phyloP scores from a whole-genome alignment of 805 yeast genomes.

The Ogataea ramenticola region DNA sequence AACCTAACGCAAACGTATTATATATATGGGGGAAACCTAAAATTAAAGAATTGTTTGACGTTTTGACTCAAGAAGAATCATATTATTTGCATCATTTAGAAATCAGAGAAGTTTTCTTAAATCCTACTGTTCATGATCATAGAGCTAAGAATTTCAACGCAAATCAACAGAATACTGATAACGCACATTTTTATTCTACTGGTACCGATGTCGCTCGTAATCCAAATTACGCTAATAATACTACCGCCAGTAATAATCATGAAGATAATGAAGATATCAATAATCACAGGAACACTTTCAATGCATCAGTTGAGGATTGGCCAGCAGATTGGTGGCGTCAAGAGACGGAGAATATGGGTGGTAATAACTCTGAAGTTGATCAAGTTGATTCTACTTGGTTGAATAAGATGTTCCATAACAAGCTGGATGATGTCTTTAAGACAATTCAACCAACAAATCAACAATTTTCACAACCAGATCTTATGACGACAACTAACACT shows the following conservation, averaged over 20 bases:
- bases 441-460: not conserved
- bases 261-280: too few relatives aligned
- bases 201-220: too few relatives aligned
- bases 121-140: not conserved
- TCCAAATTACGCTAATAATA: too few relatives aligned
- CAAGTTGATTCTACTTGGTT: not conserved
- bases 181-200: too few relatives aligned
- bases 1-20: conserved; percentile 1
- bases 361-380: not conserved
- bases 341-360: not conserved
- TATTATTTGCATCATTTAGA: not conserved
- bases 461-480: not conserved
- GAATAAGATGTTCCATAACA: not conserved
- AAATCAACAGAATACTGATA: too few relatives aligned
- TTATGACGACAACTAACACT: too few relatives aligned
- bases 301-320: not conserved
- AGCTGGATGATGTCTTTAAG: not conserved
- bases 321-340: not conserved
- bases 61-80: not conserved
- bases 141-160: too few relatives aligned
- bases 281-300: too few relatives aligned
- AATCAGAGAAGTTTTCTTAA: not conserved
- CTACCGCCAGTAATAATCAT: too few relatives aligned
- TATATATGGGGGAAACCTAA: conserved; percentile 3
- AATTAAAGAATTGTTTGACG: conserved; percentile 2